Base-by-base conservation (phyloP, 2,329 filamentous ascomycete species). In the Aspergillus sp. region DNA sequence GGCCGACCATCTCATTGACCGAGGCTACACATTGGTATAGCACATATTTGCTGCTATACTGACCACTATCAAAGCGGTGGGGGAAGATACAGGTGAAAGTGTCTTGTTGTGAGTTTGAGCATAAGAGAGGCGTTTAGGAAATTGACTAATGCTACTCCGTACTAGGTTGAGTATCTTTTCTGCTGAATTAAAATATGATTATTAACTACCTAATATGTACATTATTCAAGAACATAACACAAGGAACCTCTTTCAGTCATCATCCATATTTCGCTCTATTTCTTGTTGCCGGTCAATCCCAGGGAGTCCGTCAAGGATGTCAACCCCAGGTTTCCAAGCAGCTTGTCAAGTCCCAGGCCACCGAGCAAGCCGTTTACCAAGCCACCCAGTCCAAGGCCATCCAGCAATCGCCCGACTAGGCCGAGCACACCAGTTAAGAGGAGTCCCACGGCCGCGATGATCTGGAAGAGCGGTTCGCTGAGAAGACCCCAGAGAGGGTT, bases 371-470 rank as follows among this genome's bases (percentile, higher is more conserved):
- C 87, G 62, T 93, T 90, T 65, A 96, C 84, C 0, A 96, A 74
- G 15, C 89, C 89, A 59, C 92, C 92, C 1, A 96, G 84, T 57
- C 92, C 92, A 27, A 96, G 85, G 5, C 89, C 90, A 66, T 89
- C 88, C 58, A 95, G 83, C 68, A 96, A 78, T 70, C 87, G 87
- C 56, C 91, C 92, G 19, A 96, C 91, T 1, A 97, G 83, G 44
- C 90, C 90, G 6, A 97, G 81, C 0, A 97, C 92, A 73, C 93
- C 92, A 52, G 82, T 87, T 60, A 97, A 81, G 62, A 96, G 76
- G 58, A 96, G 78, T 21, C 93, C 93, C 46, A 96, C 92, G 11
- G 90, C 92, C 8, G 92, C 91, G 49, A 96, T 84, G 71, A 96
- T 96, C 82, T 97, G 93, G 83, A 92, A 91, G 21, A 96, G 80